These are phyloP conservation scores for Monilinia aucupariae DNA, from an alignment of 2,329 filamentous ascomycete species.

Conservation along the genomic window DNA sequence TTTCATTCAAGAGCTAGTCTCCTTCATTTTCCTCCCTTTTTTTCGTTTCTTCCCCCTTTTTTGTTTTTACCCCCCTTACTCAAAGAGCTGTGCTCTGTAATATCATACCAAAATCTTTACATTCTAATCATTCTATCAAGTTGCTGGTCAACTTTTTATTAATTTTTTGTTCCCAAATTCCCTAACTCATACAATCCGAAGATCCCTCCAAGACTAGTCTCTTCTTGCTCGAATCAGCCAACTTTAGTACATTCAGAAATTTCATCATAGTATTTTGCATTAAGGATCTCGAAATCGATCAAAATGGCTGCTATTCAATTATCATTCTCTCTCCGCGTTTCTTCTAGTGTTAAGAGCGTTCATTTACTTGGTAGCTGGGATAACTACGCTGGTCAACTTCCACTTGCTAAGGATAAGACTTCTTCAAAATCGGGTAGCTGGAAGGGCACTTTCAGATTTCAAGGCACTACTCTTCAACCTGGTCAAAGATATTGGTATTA, in stretches of 20 bases:
- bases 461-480: slow-evolving; percentile 76
- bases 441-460: slow-evolving; percentile 96
- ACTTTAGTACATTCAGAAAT: slow-evolving; percentile 26
- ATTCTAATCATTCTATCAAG: slow-evolving; percentile 36
- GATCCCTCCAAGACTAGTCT: slow-evolving; percentile 32
- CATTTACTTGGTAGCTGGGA: slow-evolving; percentile 98
- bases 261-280: slow-evolving; percentile 36
- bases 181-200: slow-evolving; percentile 20
- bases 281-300: slow-evolving; percentile 35
- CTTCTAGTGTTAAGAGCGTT: slow-evolving; percentile 92
- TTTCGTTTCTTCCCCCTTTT: slow-evolving; percentile 40
- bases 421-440: slow-evolving; percentile 84
- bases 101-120: slow-evolving; percentile 35
- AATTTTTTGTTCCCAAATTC: slow-evolving; percentile 51
- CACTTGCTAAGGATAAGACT: slow-evolving; percentile 80
- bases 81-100: slow-evolving; percentile 51
- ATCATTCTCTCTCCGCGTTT: slow-evolving; percentile 93
- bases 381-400: slow-evolving; percentile 90
- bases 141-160: slow-evolving; percentile 49
- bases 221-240: slow-evolving; percentile 38
- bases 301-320: slow-evolving; percentile 89
- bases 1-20: slow-evolving; percentile 45
- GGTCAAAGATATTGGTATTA: slow-evolving; percentile 99
- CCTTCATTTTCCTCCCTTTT: slow-evolving; percentile 45
- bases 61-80: slow-evolving; percentile 33